Percentiles rank a stretch among this genome's conserved stretches.
These are phyloP conservation scores for Atractiella rhizophila DNA, from an alignment of 768 basidiomycete genomes.

Conservation along the genomic window DNA sequence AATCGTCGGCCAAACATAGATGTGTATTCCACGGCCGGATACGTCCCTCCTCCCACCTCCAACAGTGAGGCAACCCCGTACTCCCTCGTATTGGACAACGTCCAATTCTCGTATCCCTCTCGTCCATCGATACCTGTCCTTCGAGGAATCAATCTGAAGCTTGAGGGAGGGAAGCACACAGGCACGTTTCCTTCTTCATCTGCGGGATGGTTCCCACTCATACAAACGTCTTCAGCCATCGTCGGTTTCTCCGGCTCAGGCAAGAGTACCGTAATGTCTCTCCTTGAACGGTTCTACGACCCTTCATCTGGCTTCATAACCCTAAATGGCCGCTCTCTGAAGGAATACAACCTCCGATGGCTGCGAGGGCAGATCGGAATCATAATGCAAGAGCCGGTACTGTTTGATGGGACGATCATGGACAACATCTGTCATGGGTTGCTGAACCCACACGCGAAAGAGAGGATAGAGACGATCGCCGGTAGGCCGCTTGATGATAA, in stretches of 20 bases:
- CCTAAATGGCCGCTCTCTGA: conserved; percentile 25
- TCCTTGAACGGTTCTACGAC: conserved; percentile 24
- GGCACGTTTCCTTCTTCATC: too few species aligned
- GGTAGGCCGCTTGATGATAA: conserved; percentile 40
- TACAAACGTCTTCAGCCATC: conserved; percentile 41
- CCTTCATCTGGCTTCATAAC: conserved; percentile 22
- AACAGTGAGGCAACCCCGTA: too few species aligned
- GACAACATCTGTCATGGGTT: conserved; percentile 29
- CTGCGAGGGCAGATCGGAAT: conserved; percentile 22
- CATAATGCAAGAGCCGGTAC: conserved; percentile 24
- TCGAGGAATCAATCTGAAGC: conserved; percentile 53
- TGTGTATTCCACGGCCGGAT: too few species aligned
- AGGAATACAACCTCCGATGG: conserved; percentile 23
- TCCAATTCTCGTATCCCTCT: conserved; percentile 72
- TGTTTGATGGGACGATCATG: conserved; percentile 26
- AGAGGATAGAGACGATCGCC: conserved; percentile 23
- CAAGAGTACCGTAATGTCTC: conserved; percentile 23
- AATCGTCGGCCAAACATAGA: too few species aligned
- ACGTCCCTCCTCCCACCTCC: too few species aligned
- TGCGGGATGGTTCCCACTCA: too few species aligned
- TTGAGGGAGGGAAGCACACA: conserved; percentile 55
- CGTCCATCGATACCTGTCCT: conserved; percentile 55
- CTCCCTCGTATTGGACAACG: conserved; percentile 68
- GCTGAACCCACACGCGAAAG: conserved; percentile 24
- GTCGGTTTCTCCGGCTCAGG: conserved; percentile 26